These are phyloP conservation scores for Calycina marina DNA, from an alignment of 2,329 filamentous ascomycete species.

Conservation along the genomic window DNA sequence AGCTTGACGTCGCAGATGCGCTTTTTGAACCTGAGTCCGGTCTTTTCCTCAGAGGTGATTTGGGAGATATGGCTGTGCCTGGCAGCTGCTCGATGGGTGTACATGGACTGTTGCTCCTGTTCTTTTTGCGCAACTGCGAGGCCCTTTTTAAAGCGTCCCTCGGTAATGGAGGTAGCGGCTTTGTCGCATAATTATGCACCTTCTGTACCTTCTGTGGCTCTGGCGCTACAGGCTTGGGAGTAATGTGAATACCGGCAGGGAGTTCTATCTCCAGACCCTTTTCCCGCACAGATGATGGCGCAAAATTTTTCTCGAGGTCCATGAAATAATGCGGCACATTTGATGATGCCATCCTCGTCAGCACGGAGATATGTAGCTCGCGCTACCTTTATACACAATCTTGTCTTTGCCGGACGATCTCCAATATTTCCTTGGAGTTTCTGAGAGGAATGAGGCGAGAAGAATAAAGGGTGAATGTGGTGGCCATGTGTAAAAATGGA, in stretches of 20 bases:
- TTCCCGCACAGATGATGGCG: not conserved
- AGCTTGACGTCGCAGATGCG: not conserved
- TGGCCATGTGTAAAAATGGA: not conserved
- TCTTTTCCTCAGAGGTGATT: too few relatives aligned
- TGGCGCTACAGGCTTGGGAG: too few relatives aligned
- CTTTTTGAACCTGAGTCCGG: not conserved
- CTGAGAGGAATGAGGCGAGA: not conserved
- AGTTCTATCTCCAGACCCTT: not conserved
- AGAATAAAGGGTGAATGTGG: too few relatives aligned
- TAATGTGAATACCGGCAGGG: not conserved
- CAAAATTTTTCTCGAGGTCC: too few relatives aligned
- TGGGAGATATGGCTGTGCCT: too few relatives aligned
- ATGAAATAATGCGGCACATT: not conserved
- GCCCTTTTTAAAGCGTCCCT: not conserved
- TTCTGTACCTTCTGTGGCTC: too few relatives aligned
- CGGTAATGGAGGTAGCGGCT: not conserved
- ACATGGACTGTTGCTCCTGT: too few relatives aligned
- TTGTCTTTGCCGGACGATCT: not conserved
- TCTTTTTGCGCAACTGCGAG: not conserved
- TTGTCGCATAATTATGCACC: too few relatives aligned
- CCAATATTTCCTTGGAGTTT: not conserved
- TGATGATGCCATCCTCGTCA: too few relatives aligned
- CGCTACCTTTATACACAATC: not conserved
- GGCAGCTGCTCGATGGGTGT: too few relatives aligned
- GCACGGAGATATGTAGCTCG: not conserved